phyloP scores from a whole-genome alignment of 345 rosid genomes.

The Gossypium raimondii region DNA sequence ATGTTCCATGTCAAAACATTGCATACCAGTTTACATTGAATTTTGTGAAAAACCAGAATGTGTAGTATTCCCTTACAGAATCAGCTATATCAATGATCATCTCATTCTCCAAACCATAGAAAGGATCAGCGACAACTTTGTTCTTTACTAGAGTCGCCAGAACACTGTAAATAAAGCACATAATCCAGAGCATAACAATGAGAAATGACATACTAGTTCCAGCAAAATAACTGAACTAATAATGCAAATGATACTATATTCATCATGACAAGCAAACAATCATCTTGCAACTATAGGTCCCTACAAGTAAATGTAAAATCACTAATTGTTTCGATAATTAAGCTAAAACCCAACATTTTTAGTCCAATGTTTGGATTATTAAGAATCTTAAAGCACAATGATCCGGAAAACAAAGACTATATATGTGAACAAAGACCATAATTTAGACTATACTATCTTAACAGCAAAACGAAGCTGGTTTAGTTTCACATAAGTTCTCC shows the following conservation, averaged over 20 bases:
- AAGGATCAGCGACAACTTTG: constrained; percentile 82
- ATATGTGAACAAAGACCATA: no score
- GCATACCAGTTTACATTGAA: constrained; percentile 73
- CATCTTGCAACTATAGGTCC: no score
- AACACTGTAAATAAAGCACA: constrained; percentile 49
- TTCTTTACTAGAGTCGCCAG: constrained; percentile 79
- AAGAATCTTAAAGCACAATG: no score
- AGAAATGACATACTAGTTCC: constrained; percentile 1
- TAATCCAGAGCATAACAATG: neutral
- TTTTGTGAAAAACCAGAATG: constrained; percentile 89
- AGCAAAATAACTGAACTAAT: neutral
- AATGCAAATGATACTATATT: neutral
- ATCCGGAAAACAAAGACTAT: no score
- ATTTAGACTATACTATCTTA: neutral
- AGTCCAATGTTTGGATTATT: no score
- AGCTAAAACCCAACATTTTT: no score
- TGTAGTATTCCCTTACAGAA: constrained; percentile 91
- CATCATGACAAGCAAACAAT: neutral
- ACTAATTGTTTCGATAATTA: no score
- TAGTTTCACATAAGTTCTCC: neutral
- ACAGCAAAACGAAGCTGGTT: neutral
- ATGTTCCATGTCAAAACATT: constrained; percentile 7
- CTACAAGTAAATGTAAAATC: no score
- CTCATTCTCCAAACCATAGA: constrained; percentile 84
- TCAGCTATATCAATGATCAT: constrained; percentile 78